Evolutionary conservation across 768 basidiomycete species (phyloP).

Genomic region (Mycena maculata): DNA sequence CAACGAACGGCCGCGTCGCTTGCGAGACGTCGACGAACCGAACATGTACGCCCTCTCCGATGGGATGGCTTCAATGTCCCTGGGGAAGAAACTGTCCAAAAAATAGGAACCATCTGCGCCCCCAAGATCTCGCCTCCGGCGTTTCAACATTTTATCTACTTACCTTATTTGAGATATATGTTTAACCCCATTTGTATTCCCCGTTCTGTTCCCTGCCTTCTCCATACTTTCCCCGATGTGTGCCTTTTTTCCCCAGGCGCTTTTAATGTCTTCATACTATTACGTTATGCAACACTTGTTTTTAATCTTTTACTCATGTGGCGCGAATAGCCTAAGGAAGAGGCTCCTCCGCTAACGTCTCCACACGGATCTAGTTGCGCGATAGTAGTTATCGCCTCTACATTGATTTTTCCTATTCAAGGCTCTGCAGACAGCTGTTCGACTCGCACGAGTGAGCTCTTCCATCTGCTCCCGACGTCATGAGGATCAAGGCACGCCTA

Average conservation of each 20-base stretch:
- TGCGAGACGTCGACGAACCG: conserved; percentile 26
- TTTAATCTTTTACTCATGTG: background rate
- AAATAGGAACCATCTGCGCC: conserved; percentile 3
- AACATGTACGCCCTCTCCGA: conserved; percentile 12
- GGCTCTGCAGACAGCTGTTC: no score
- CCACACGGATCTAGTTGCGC: no score
- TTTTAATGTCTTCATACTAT: conserved; percentile 4
- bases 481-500: no score
- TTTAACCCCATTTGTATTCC: background rate
- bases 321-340: no score
- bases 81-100: conserved; percentile 21
- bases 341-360: no score
- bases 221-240: background rate
- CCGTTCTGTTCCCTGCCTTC: background rate
- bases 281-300: conserved; percentile 11
- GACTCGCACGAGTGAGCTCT: no score
- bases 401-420: no score
- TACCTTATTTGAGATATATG: conserved; percentile 31
- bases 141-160: conserved; percentile 14
- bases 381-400: no score
- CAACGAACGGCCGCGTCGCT: conserved; percentile 30
- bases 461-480: no score
- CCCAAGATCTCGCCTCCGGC: background rate
- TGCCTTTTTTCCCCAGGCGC: background rate
- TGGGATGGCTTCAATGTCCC: conserved; percentile 16